phyloP scores from a whole-genome alignment of 2,329 filamentous ascomycete species.

The Lizonia empirigonia region DNA sequence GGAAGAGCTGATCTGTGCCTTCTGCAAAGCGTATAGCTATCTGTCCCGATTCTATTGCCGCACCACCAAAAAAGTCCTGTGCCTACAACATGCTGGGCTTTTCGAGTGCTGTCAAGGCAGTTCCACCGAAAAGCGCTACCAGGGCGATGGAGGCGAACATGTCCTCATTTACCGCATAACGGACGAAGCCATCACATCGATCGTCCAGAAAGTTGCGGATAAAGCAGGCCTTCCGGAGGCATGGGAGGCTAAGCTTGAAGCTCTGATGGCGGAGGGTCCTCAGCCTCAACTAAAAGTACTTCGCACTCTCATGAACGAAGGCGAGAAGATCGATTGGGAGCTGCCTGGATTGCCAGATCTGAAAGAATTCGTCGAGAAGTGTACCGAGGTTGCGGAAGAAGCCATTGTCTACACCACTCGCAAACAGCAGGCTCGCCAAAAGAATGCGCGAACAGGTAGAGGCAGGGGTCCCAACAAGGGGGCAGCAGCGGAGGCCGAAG shows the following conservation, averaged over 20 bases:
- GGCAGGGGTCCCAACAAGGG: constrained; percentile 67
- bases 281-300: constrained; percentile 85
- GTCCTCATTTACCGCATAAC: constrained; percentile 77
- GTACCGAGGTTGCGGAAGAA: constrained; percentile 97
- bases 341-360: constrained; percentile 81
- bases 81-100: constrained; percentile 78
- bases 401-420: constrained; percentile 94
- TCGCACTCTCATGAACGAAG: constrained; percentile 83
- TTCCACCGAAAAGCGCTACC: constrained; percentile 70
- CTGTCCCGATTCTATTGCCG: constrained; percentile 88
- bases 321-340: constrained; percentile 93
- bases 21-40: constrained; percentile 92
- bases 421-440: constrained; percentile 96
- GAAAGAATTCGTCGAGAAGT: constrained; percentile 89
- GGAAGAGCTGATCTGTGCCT: constrained; percentile 88
- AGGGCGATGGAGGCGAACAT: constrained; percentile 62
- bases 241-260: constrained; percentile 91
- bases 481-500: constrained; percentile 76
- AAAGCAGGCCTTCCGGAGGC: constrained; percentile 83
- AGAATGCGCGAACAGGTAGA: constrained; percentile 88
- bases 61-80: constrained; percentile 79
- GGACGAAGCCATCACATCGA: constrained; percentile 69
- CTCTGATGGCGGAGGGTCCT: constrained; percentile 79
- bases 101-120: constrained; percentile 77
- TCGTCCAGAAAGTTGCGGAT: constrained; percentile 79